A percentile compares a stretch with the other conserved stretches of the same genome.
phyloP scores from a whole-genome alignment of 1,284 basidiomycete species.

The Cryptococcus sp. region DNA sequence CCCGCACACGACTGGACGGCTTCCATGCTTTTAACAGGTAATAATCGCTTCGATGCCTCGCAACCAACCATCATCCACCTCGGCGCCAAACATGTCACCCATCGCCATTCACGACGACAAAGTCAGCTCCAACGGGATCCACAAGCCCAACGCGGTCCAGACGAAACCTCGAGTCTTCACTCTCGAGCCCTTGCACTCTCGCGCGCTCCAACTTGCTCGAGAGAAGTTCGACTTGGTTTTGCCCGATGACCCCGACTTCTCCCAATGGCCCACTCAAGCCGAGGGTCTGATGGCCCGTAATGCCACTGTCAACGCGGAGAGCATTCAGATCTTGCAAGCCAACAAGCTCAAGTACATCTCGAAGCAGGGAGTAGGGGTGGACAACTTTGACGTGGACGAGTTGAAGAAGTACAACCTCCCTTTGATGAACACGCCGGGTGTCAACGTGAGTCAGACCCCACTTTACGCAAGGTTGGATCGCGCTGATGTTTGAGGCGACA shows the following conservation, averaged over 20 bases:
- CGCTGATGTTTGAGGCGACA: neutral
- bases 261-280: slow-evolving; percentile 2
- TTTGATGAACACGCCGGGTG: slow-evolving; percentile 9
- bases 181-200: slow-evolving; percentile 6
- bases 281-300: slow-evolving; percentile 6
- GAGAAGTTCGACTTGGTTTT: slow-evolving; percentile 8
- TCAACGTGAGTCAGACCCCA: slow-evolving; percentile 5
- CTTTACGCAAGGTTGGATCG: neutral
- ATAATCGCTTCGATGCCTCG: too few relatives aligned
- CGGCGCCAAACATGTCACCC: too few relatives aligned
- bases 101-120: too few relatives aligned
- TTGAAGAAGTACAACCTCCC: slow-evolving; percentile 1
- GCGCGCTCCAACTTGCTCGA: slow-evolving; percentile 3
- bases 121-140: too few relatives aligned
- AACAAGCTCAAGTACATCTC: slow-evolving; percentile 8
- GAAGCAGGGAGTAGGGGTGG: slow-evolving; percentile 9
- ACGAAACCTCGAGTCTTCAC: slow-evolving; percentile 4
- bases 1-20: too few relatives aligned
- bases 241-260: slow-evolving; percentile 2
- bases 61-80: too few relatives aligned
- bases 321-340: neutral
- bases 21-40: too few relatives aligned
- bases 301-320: slow-evolving; percentile 2
- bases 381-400: slow-evolving; percentile 6
- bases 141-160: too few relatives aligned